Percentiles rank a stretch among this genome's conserved stretches.
phyloP scores from a whole-genome alignment of 495 filamentous ascomycete genomes.

The Penicilliopsis zonata region DNA sequence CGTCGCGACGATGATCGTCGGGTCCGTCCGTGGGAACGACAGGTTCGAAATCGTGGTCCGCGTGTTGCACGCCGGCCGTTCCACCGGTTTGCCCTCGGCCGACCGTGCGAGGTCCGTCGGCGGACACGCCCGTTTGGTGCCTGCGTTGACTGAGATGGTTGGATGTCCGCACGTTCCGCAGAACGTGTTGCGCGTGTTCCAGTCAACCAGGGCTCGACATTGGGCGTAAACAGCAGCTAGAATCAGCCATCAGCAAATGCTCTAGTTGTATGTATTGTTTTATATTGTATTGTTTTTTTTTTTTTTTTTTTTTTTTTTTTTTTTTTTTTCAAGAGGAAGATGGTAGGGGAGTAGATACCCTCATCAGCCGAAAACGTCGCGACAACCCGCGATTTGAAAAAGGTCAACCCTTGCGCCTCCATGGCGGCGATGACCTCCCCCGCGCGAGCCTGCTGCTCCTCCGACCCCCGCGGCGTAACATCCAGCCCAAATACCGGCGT shows the following conservation, averaged over 20 bases:
- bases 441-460: slow-evolving; percentile 32
- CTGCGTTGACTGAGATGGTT: slow-evolving; percentile 77
- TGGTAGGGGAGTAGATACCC: slow-evolving; percentile 43
- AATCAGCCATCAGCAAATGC: slow-evolving; percentile 5
- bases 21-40: slow-evolving; percentile 87
- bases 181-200: slow-evolving; percentile 88
- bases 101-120: slow-evolving; percentile 49
- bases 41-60: slow-evolving; percentile 58
- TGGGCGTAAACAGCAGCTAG: slow-evolving; percentile 85
- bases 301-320: no score
- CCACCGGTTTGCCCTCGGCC: slow-evolving; percentile 20
- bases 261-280: no score
- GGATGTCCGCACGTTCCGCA: slow-evolving; percentile 78
- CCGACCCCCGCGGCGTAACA: slow-evolving; percentile 58
- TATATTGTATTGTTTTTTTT: no score
- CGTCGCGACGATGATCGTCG: slow-evolving; percentile 90
- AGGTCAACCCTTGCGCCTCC: slow-evolving; percentile 45
- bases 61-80: slow-evolving; percentile 63
- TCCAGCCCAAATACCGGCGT: slow-evolving; percentile 82
- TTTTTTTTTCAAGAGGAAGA: not conserved
- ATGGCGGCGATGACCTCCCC: slow-evolving; percentile 41
- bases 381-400: slow-evolving; percentile 46
- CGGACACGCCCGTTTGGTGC: slow-evolving; percentile 84
- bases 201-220: slow-evolving; percentile 79
- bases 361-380: slow-evolving; percentile 44